Conservation (phyloP, 192 early-diverging fungal species). For the Podila clonocystis region DNA sequence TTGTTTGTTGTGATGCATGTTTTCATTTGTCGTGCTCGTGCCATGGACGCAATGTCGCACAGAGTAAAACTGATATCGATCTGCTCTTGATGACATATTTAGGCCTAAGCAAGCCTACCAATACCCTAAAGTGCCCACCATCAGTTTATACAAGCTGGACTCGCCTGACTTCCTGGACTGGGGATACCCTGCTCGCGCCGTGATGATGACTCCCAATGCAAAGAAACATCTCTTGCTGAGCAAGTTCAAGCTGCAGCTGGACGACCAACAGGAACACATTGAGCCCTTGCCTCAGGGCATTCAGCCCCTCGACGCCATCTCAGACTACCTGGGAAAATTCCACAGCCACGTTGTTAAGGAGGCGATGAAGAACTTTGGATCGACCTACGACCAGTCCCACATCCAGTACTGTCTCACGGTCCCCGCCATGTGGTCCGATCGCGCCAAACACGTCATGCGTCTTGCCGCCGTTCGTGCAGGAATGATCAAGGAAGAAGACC, state of each 20-base stretch:
- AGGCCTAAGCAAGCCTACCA: constrained; percentile 53
- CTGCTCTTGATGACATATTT: constrained; percentile 6
- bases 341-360: constrained; percentile 53
- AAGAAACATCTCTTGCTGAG: constrained; percentile 53
- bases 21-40: too few species aligned
- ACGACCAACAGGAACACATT: constrained; percentile 52
- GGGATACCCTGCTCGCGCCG: constrained; percentile 57
- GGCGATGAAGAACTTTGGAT: constrained; percentile 57
- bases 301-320: constrained; percentile 49
- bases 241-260: constrained; percentile 56
- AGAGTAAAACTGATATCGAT: too few species aligned
- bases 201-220: constrained; percentile 51
- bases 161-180: constrained; percentile 56
- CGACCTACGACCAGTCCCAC: constrained; percentile 48
- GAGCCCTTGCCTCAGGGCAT: constrained; percentile 54
- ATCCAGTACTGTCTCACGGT: constrained; percentile 60
- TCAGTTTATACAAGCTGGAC: constrained; percentile 52
- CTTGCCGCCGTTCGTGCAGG: constrained; percentile 60
- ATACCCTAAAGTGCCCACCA: constrained; percentile 60
- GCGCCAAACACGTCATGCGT: constrained; percentile 64
- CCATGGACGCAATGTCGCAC: too few species aligned
- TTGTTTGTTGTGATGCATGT: too few species aligned
- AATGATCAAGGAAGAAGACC: constrained; percentile 54
- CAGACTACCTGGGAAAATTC: constrained; percentile 53
- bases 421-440: constrained; percentile 65